A percentile compares a stretch with the other conserved stretches of the same genome.
Evolutionary conservation across 2,329 filamentous ascomycete species (phyloP).

Genomic region (Fusarium buharicum): DNA sequence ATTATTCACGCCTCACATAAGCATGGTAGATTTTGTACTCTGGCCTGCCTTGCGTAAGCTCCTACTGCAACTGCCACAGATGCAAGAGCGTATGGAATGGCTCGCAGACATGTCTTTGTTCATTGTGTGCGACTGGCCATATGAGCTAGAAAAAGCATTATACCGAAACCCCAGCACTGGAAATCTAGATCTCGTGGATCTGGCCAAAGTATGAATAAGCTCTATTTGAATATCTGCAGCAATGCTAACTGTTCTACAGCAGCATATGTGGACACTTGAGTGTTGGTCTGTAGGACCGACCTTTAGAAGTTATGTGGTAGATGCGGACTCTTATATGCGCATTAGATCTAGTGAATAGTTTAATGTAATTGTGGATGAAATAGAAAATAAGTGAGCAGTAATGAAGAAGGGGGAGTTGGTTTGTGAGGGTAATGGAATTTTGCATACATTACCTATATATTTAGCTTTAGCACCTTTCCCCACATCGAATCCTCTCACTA

Average conservation of each 20-base stretch:
- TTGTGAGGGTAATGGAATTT: no score
- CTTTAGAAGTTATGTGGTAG: background rate
- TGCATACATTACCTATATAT: no score
- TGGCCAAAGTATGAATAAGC: conserved; percentile 4
- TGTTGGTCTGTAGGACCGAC: conserved; percentile 23
- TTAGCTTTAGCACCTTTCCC: no score
- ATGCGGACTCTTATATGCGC: conserved; percentile 2
- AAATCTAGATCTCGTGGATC: background rate
- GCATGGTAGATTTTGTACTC: conserved; percentile 18
- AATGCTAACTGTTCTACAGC: background rate
- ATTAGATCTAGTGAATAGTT: background rate
- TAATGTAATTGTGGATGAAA: background rate
- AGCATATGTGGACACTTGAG: conserved; percentile 15
- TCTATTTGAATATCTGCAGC: fast-evolving
- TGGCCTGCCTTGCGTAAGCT: conserved; percentile 22
- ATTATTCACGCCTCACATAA: conserved; percentile 16
- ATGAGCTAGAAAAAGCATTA: background rate
- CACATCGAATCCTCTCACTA: conserved; percentile 9
- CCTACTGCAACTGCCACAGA: conserved; percentile 9
- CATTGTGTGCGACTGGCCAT: conserved; percentile 21
- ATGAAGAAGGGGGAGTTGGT: no score
- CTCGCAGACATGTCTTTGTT: conserved; percentile 2
- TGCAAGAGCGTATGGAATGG: conserved; percentile 30
- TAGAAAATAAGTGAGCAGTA: no score
- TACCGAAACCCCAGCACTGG: background rate